These are phyloP conservation scores for Coniochaeta sp. DNA, from an alignment of 2,329 filamentous ascomycete species.

Conservation along the genomic window DNA sequence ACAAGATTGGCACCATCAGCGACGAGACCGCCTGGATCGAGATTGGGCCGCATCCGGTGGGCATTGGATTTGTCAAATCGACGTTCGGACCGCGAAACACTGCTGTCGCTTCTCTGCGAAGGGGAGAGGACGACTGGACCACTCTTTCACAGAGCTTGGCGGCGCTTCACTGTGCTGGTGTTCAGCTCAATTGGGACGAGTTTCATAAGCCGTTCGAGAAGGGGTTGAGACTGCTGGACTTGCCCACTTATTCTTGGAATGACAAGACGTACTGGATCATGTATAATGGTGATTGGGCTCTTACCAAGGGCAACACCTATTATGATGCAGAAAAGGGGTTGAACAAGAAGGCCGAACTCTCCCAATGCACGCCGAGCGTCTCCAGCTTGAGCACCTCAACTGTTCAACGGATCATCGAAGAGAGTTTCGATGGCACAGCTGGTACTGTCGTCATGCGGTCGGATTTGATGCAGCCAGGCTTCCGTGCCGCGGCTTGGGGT, in stretches of 20 bases:
- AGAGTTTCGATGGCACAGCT: constrained; percentile 17
- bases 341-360: background rate
- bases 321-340: constrained; percentile 16
- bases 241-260: constrained; percentile 64
- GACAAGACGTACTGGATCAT: constrained; percentile 67
- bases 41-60: constrained; percentile 61
- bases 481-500: constrained; percentile 28
- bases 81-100: constrained; percentile 33
- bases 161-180: constrained; percentile 43
- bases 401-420: constrained; percentile 28
- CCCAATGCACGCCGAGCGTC: background rate
- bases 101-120: constrained; percentile 44
- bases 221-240: constrained; percentile 50
- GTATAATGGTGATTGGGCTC: constrained; percentile 51
- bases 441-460: constrained; percentile 27
- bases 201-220: constrained; percentile 56
- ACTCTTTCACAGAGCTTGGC: constrained; percentile 43
- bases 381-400: constrained; percentile 18
- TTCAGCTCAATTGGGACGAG: constrained; percentile 59
- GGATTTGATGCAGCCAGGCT: constrained; percentile 29
- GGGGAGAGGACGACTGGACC: constrained; percentile 49
- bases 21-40: constrained; percentile 58
- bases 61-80: constrained; percentile 51
- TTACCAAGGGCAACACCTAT: constrained; percentile 52
- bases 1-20: constrained; percentile 39